Evolutionary conservation across 768 basidiomycete genomes (phyloP), one percentile per base, ranked within the genome.

Genomic region (Lactarius tabidus): DNA sequence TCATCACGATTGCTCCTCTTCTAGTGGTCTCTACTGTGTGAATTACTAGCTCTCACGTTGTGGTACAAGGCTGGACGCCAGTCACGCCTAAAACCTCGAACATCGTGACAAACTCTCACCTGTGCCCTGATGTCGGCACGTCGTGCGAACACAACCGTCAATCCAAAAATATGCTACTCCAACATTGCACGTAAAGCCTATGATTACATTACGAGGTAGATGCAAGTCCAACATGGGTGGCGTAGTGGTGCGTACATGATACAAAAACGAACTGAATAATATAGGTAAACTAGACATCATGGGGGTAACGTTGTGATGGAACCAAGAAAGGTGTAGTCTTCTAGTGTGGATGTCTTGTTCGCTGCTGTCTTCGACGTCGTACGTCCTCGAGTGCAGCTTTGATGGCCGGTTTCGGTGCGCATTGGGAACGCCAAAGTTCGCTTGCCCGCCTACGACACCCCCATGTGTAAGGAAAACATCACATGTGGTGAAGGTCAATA

Each of bases 331-430:
- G 18, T 57, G 56, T 38, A 15, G 36, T 18, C 2, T 23, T 53
- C 43, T 65, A 45, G 41, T 55, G 35, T 65, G 36, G 33, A 6
- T 12, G 59, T 26, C n/a, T 65, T 26, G 33, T 45, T 18, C 53
- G 38, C n/a, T 54, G n/a, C 55, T 66, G 48, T 23, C 72, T 67
- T 39, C 71, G 69, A 31, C 70, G 71, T 56, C 88, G 82, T 10
- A 91, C 88, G 54, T 92, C 89, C 68, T 90, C 81, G 39, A 92
- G 74, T 7, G 91, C 91, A 43, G 82, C 80, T 5, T 79, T 76
- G 48, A 93, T 79, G 3, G 84, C 85, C 69, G 84, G 79, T 72
- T 85, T 91, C 8, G 82, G 79, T 38, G 81, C 77, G 41, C 81
- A 79, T 60, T 90, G 84, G 64, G 83, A 80, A 69, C 81, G 80